These are phyloP conservation scores for Solanum hybrid DNA, from an alignment of 305 asterid genomes.

Conservation along the genomic window DNA sequence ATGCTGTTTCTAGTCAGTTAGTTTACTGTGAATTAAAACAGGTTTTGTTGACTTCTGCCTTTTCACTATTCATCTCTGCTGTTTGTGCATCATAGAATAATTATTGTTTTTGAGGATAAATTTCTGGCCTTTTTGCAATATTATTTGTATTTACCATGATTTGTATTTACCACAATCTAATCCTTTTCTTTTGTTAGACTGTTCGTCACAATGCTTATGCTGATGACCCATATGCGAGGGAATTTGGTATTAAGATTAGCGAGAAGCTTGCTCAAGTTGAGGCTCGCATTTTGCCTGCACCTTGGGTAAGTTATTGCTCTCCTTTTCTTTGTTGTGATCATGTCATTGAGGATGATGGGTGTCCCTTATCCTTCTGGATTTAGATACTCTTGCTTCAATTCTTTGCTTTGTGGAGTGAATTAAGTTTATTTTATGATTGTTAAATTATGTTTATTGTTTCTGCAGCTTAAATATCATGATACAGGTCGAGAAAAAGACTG, in stretches of 20 bases:
- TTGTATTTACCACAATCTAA: not conserved
- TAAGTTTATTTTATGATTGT: not conserved
- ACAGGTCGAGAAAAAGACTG: constrained; percentile 89
- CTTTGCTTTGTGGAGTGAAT: not conserved
- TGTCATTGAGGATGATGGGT: not conserved
- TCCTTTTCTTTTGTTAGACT: constrained; percentile 35
- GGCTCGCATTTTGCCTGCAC: constrained; percentile 92
- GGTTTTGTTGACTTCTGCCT: not conserved
- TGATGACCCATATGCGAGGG: constrained; percentile 67
- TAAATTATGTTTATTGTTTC: not conserved
- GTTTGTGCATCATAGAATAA: not conserved
- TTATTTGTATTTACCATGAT: not conserved
- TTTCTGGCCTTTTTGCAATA: not conserved
- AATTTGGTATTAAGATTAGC: constrained; percentile 83
- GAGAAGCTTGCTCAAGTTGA: constrained; percentile 82
- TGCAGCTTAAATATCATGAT: constrained; percentile 86
- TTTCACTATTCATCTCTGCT: not conserved
- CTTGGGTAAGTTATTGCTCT: constrained; percentile 47
- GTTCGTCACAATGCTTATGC: constrained; percentile 77
- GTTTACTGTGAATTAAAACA: not conserved
- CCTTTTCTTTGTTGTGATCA: not conserved
- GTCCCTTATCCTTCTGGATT: not conserved
- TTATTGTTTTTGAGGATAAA: not conserved
- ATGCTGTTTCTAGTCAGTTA: not conserved
- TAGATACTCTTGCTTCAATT: not conserved